Evolutionary conservation across 2,329 filamentous ascomycete species (phyloP).

Genomic region (Cladosporium colombiae): DNA sequence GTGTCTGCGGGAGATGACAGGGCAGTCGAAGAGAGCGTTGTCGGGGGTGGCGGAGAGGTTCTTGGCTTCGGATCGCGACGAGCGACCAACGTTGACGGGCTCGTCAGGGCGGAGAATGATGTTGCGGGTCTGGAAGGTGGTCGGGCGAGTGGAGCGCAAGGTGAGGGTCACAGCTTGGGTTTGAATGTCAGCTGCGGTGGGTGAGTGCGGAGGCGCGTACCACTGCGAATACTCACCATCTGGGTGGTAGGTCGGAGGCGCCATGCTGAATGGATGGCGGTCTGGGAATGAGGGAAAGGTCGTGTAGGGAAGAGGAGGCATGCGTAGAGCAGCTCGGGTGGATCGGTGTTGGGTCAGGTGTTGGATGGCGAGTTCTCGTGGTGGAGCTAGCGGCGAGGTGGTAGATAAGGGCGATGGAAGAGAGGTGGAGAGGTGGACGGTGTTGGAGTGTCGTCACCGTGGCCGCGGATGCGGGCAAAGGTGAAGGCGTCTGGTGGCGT

Average conservation of each 20-base stretch:
- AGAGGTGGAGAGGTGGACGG: not conserved
- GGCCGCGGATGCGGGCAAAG: not conserved
- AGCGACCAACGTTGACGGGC: constrained; percentile 44
- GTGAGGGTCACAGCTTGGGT: constrained; percentile 7
- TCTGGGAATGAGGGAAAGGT: not conserved
- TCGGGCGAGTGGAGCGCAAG: not conserved
- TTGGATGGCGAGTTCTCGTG: not conserved
- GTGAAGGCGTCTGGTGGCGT: not conserved
- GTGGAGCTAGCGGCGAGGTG: not conserved
- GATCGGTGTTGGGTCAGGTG: not conserved
- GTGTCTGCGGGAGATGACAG: constrained; percentile 40
- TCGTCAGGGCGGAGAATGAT: constrained; percentile 21
- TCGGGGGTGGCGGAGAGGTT: constrained; percentile 27
- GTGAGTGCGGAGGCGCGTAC: not conserved
- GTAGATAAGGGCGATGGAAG: constrained; percentile 3
- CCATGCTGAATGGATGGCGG: not conserved
- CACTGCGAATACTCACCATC: constrained; percentile 11
- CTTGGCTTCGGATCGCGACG: constrained; percentile 44
- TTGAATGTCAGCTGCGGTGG: not conserved
- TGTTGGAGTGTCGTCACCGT: not conserved
- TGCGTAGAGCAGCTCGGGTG: not conserved
- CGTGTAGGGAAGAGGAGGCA: not conserved
- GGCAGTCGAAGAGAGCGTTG: constrained; percentile 41
- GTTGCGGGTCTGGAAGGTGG: constrained; percentile 20
- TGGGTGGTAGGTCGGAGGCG: not conserved